Percentiles rank a stretch among this genome's conserved stretches.
Conservation (phyloP, 371 early-diverging fungal species). For the Blakeslea trispora region DNA sequence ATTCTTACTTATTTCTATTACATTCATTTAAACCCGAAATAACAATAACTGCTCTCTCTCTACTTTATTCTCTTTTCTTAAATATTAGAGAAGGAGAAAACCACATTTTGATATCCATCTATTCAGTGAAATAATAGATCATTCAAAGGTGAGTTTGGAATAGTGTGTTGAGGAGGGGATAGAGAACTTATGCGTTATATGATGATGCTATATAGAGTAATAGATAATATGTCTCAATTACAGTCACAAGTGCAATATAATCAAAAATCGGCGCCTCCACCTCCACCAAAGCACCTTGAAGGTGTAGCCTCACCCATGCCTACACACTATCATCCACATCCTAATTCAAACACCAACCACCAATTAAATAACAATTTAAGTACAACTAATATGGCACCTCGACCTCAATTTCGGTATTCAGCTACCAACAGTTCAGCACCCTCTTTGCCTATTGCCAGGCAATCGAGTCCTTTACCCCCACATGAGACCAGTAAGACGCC, state of each 20-base stretch:
- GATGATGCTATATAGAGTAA: not conserved
- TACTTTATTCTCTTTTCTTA: too few relatives aligned
- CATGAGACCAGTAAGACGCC: constrained; percentile 25
- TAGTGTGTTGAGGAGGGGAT: too few relatives aligned
- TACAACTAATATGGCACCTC: constrained; percentile 8
- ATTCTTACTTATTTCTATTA: constrained; percentile 5
- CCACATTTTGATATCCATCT: not conserved
- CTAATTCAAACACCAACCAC: constrained; percentile 9
- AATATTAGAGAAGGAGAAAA: not conserved
- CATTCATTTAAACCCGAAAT: not conserved
- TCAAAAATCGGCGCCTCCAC: constrained; percentile 10
- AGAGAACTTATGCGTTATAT: too few relatives aligned
- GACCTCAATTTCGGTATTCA: constrained; percentile 25
- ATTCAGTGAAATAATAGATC: not conserved
- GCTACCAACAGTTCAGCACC: constrained; percentile 27
- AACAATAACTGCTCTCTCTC: too few relatives aligned
- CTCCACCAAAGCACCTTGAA: constrained; percentile 30
- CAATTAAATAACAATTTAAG: constrained; percentile 3
- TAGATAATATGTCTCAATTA: constrained; percentile 26
- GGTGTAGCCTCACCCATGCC: constrained; percentile 15
- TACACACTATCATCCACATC: constrained; percentile 14
- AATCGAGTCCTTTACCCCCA: constrained; percentile 25
- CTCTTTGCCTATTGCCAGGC: constrained; percentile 22
- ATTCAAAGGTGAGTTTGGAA: too few relatives aligned
- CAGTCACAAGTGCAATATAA: constrained; percentile 17